A percentile compares a stretch with the other conserved stretches of the same genome.
These are phyloP conservation scores for Populus davidiana DNA, from an alignment of 345 rosid genomes.

Conservation along the genomic window DNA sequence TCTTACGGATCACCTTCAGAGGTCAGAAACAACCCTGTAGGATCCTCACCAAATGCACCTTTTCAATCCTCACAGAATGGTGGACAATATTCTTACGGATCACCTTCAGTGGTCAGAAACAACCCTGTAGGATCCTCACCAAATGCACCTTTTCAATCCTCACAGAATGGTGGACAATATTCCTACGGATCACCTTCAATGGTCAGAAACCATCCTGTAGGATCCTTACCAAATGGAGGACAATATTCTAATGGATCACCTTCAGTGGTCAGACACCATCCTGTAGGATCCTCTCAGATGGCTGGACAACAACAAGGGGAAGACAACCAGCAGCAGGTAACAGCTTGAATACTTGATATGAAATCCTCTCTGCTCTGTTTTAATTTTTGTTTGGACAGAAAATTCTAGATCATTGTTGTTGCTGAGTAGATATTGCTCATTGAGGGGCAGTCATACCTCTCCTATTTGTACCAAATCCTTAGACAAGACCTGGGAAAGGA, in stretches of 20 bases:
- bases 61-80: background rate
- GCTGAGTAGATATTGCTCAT: background rate
- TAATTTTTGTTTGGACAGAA: background rate
- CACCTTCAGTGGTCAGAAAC: background rate
- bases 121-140: background rate
- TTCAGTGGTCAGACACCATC: background rate
- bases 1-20: background rate
- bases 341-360: background rate
- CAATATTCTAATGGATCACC: background rate
- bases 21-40: background rate
- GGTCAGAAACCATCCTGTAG: background rate
- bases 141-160: no score
- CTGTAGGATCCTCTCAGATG: background rate
- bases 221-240: background rate
- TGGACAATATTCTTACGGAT: background rate
- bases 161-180: background rate
- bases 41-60: background rate
- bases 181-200: constrained; percentile 1
- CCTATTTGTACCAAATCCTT: background rate
- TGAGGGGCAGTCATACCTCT: background rate
- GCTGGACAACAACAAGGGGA: constrained; percentile 2
- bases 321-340: constrained; percentile 13
- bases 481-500: background rate
- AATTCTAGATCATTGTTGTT: background rate
- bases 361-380: background rate